phyloP scores from a whole-genome alignment of 1,284 basidiomycete species.

The Waitea zeae region DNA sequence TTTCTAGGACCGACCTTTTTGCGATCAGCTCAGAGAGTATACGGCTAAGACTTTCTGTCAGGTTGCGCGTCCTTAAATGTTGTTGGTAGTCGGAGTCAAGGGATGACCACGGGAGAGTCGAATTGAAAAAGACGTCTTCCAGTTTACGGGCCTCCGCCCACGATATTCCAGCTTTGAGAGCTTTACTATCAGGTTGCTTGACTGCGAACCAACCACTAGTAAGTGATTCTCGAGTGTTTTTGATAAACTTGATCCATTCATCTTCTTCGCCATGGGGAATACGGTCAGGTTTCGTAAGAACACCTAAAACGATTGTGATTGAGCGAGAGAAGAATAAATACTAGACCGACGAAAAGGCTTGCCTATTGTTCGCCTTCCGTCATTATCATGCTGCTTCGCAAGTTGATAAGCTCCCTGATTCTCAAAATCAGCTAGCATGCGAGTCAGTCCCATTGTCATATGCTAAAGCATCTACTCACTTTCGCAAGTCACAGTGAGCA shows the following conservation, averaged over 20 bases:
- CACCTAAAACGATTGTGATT: slow-evolving; percentile 14
- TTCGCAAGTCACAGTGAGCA: slow-evolving; percentile 57
- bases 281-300: slow-evolving; percentile 70
- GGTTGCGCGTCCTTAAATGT: slow-evolving; percentile 33
- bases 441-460: slow-evolving; percentile 1
- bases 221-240: slow-evolving; percentile 35
- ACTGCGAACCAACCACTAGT: slow-evolving; percentile 58
- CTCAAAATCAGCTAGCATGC: slow-evolving; percentile 40
- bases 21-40: slow-evolving; percentile 41
- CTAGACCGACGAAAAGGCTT: slow-evolving; percentile 10
- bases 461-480: slow-evolving; percentile 22
- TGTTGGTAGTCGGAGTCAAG: slow-evolving; percentile 29
- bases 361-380: slow-evolving; percentile 56
- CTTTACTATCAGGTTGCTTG: slow-evolving; percentile 46
- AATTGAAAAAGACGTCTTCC: slow-evolving; percentile 55
- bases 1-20: slow-evolving; percentile 25
- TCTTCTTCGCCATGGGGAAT: slow-evolving; percentile 44
- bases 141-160: slow-evolving; percentile 38
- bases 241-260: slow-evolving; percentile 39
- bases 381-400: slow-evolving; percentile 35
- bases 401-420: slow-evolving; percentile 51
- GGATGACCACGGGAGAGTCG: slow-evolving; percentile 33
- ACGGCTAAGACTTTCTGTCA: slow-evolving; percentile 34
- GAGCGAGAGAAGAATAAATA: neutral
- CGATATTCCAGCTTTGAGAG: slow-evolving; percentile 33